phyloP scores from a whole-genome alignment of 805 yeast species.

The Torulaspora indica region DNA sequence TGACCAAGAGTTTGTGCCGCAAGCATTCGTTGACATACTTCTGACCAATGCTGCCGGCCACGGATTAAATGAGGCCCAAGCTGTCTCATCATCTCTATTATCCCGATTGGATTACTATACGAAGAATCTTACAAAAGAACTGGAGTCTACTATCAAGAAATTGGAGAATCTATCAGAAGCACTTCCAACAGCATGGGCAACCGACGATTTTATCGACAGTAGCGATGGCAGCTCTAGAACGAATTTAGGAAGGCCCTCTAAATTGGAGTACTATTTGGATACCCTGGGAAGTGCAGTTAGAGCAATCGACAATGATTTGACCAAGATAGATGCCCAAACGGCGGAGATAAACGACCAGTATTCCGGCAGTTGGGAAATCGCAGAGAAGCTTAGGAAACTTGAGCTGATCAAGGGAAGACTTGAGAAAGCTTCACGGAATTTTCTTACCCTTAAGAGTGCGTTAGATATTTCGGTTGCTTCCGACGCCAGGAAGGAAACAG shows the following conservation, averaged over 20 bases:
- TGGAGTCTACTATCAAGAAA: constrained; percentile 47
- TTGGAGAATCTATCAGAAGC: constrained; percentile 50
- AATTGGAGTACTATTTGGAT: constrained; percentile 63
- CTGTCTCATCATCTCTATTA: constrained; percentile 47
- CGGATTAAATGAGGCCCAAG: constrained; percentile 41
- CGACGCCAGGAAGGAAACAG: constrained; percentile 5
- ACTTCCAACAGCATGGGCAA: constrained; percentile 40
- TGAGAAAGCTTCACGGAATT: constrained; percentile 42
- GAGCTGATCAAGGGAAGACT: constrained; percentile 45
- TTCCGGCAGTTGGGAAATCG: constrained; percentile 16
- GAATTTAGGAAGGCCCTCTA: constrained; percentile 42
- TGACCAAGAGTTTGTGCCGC: constrained; percentile 60
- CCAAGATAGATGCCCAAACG: constrained; percentile 31
- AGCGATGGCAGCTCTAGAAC: constrained; percentile 14
- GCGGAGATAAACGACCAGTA: constrained; percentile 22
- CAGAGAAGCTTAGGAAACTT: constrained; percentile 41
- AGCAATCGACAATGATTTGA: constrained; percentile 49
- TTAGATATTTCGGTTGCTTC: constrained; percentile 28
- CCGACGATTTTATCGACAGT: constrained; percentile 13
- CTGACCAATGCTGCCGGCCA: constrained; percentile 40
- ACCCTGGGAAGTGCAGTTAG: constrained; percentile 55
- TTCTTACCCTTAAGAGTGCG: constrained; percentile 43
- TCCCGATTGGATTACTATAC: constrained; percentile 61
- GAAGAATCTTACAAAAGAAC: constrained; percentile 50
- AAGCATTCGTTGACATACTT: constrained; percentile 60